Evolutionary conservation across 331 rosid species (phyloP), one percentile per base, ranked within the genome.

Genomic region (Telfairia occidentalis): DNA sequence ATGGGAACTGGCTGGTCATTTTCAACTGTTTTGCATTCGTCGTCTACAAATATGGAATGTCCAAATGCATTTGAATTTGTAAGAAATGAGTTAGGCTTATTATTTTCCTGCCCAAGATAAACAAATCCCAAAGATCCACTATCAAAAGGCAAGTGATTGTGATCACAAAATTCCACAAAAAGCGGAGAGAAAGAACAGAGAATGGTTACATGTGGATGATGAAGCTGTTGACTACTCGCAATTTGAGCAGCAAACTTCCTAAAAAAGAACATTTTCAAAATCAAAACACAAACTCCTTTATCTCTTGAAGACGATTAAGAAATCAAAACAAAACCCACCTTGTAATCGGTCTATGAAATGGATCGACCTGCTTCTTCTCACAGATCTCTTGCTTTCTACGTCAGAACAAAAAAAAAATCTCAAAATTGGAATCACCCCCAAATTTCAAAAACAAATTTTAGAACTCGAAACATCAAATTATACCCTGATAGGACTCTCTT

Each of bases 171-270:
- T 70, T 69, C 42, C 75, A 45, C 7, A 5, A 26, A 46, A 34
- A 59, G 19, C 7, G 5, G 11, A 6, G 19, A 2, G n/a, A 15
- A 43, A 15, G 21, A 49, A 28, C 29, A 21, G 24, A 59, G 12
- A 77, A 7, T 63, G 50, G 23, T 75, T 84, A 95, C 99, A 93
- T 89, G 85, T 1, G 75, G 66, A 23, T 34, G 59, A 15, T 50
- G 67, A 81, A 73, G 37, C 70, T 84, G 89, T 52, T 82, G 88
- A 0, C 84, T 84, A 77, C 83, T 78, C 54, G 90, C 92, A 81
- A 90, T 86, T 80, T 92, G 90, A 74, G 97, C 97, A 43, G 97
- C 91, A 76, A 90, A 90, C 79, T 92, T 87, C 91, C 99, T 95
- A 63, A 45, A 30, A 40, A 77, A 73, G 71, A 34, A 32, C 7